Base-by-base conservation (phyloP, 768 basidiomycete genomes). In the Russula vinacea region DNA sequence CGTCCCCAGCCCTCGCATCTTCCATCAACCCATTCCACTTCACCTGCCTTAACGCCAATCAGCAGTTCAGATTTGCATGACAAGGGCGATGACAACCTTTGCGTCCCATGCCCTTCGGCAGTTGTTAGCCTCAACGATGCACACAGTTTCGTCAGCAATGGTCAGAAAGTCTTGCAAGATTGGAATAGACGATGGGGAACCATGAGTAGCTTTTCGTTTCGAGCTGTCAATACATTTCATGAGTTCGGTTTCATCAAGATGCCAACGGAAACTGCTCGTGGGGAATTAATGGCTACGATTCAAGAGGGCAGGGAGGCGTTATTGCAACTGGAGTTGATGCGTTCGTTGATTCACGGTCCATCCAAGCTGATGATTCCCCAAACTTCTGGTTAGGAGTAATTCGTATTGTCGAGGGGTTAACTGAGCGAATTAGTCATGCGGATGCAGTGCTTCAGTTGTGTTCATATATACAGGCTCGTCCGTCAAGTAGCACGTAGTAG, bases 101-200 rank as follows among this genome's bases (percentile, higher is more conserved):
- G 17, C 17, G 0, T 19, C 42, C 42, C 42, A 7, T 17, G 17
- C 32, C 9, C 32, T 52, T 33, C 17, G 4, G 8, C 17, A 35
- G 33, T 2, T 2, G 9, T 52, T 33, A 33, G 2, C 32, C 13
- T 33, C 19, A 17, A 52, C 33, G 17, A 52, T 33, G 51, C 51
- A 19, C 19, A n/a, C 33, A 11, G 33, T 4, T 10, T 52, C 19
- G 10, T 52, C 3, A 0, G 2, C 17, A 5, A n/a, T n/a, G 6
- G 17, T 35, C 42, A 19, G 17, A 19, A 44, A 19, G 17, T 19
- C 5, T 19, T 44, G 19, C 17, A 44, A 19, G 42, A 52, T n/a
- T 52, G 51, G 51, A n/a, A 52, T 19, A 32, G 11, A 52, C 17
- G 32, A 52, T 52, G 51, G 51, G 51, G 32, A 33, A 52, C 19